Evolutionary conservation across 176 grass and related monocot genomes (phyloP), one percentile per base, ranked within the genome.

Genomic region (Pharus latifolius): DNA sequence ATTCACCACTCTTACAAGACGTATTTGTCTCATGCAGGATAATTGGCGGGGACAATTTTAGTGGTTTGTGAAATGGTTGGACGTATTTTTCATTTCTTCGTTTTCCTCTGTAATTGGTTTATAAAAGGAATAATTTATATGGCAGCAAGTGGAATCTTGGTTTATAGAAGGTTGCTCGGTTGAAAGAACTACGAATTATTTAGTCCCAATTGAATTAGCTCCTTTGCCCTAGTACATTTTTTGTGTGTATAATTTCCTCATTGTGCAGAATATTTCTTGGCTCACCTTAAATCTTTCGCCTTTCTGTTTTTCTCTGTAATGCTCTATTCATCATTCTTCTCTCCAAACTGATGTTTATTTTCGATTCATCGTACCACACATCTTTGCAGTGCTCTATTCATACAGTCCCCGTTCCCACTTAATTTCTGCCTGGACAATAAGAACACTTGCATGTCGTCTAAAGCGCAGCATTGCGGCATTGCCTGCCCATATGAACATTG

Each of bases 111-210:
- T 86, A 86, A 86, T 86, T 86, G 83, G 26, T 86, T 86, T 81
- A 86, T 85, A 86, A 81, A 72, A 65, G 78, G 77, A 76, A 86
- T 86, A 76, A 81, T 81, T 69, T 85, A 52, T 84, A 77, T 70
- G 77, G 80, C 83, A 75, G 14, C 49, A 78, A 65, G 60, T 73
- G 18, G 77, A 86, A 86, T 86, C 72, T 76, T 81, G 77, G 50
- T 76, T 76, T 81, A 86, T 86, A 86, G 83, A 86, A 81, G 60
- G 67, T 65, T 81, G 72, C 74, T 81, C 58, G 46, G 65, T 86
- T 81, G 69, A 71, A 81, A 80, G 48, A 64, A 81, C 42, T 27
- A 64, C 10, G 37, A 76, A 81, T 86, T 70, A 58, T 51, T 44
- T 42, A 33, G 33, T n/a, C 76, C 43, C 5, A 24, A 48, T 6